A percentile compares a stretch with the other conserved stretches of the same genome.
Evolutionary conservation across 176 grass and related monocot genomes (phyloP).

Genomic region (Aegilops longissima): DNA sequence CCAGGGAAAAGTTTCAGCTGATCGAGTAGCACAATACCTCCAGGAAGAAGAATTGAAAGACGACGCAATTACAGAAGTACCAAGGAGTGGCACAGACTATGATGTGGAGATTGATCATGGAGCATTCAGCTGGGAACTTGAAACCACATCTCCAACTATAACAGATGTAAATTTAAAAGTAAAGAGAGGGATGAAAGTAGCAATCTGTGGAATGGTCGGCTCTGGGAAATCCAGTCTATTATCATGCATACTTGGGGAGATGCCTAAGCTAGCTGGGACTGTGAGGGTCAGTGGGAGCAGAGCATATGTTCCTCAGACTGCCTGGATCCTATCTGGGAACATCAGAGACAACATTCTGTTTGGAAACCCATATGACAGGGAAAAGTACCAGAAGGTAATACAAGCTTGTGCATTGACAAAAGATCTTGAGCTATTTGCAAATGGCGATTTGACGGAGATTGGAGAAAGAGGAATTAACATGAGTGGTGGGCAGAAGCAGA

Average conservation of each 20-base stretch:
- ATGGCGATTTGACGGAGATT: slow-evolving; percentile 95
- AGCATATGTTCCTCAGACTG: slow-evolving; percentile 95
- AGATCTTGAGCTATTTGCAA: slow-evolving; percentile 89
- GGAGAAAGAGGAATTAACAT: slow-evolving; percentile 99
- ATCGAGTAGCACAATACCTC: slow-evolving; percentile 80
- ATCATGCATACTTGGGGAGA: slow-evolving; percentile 95
- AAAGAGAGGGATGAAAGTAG: slow-evolving; percentile 90
- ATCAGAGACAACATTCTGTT: slow-evolving; percentile 96
- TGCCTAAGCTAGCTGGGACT: slow-evolving; percentile 68
- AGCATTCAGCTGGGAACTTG: slow-evolving; percentile 76
- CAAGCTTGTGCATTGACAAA: slow-evolving; percentile 73
- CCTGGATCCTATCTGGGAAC: slow-evolving; percentile 97
- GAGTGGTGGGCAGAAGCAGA: slow-evolving; percentile 96
- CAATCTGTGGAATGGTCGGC: slow-evolving; percentile 89
- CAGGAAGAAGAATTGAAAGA: slow-evolving; percentile 84
- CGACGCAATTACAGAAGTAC: slow-evolving; percentile 60
- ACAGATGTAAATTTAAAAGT: slow-evolving; percentile 69
- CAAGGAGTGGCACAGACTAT: slow-evolving; percentile 50
- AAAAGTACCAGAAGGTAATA: slow-evolving; percentile 80
- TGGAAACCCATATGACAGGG: slow-evolving; percentile 68
- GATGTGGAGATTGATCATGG: slow-evolving; percentile 77
- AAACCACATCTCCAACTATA: slow-evolving; percentile 64
- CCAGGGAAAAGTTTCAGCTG: slow-evolving; percentile 95
- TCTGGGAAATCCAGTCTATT: slow-evolving; percentile 94
- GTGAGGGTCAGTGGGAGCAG: slow-evolving; percentile 74